A percentile compares a stretch with the other conserved stretches of the same genome.
Conservation (phyloP, 768 basidiomycete genomes). For the Chalciporus pseudorubinellus region DNA sequence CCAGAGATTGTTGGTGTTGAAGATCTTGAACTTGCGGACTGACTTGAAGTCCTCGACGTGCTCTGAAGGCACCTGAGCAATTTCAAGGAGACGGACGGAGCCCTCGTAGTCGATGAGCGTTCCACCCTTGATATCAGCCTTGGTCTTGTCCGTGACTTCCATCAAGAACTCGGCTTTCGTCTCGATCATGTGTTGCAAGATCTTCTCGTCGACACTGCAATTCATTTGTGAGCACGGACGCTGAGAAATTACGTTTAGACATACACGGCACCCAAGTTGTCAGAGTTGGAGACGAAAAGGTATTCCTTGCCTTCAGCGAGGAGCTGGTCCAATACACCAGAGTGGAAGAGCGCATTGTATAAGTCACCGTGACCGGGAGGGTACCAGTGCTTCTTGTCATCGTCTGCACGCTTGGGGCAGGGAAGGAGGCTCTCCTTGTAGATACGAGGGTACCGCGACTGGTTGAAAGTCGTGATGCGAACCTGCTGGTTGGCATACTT, state of each 20-base stretch:
- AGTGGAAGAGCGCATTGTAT: conserved; percentile 68
- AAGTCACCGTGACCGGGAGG: conserved; percentile 76
- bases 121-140: conserved; percentile 76
- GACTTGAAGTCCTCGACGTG: conserved; percentile 76
- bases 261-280: conserved; percentile 68
- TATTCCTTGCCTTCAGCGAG: conserved; percentile 72
- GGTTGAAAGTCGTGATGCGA: conserved; percentile 68
- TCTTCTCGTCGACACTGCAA: conserved; percentile 62
- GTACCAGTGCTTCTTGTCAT: conserved; percentile 73
- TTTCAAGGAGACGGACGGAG: conserved; percentile 64
- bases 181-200: conserved; percentile 65
- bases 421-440: conserved; percentile 67
- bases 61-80: conserved; percentile 71
- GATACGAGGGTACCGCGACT: conserved; percentile 73
- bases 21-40: conserved; percentile 77
- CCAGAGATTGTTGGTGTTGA: conserved; percentile 73
- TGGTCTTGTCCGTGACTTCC: conserved; percentile 83
- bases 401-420: conserved; percentile 51
- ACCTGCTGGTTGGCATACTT: conserved; percentile 80
- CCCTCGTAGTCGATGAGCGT: conserved; percentile 72
- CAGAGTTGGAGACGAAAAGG: conserved; percentile 76
- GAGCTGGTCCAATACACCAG: conserved; percentile 71
- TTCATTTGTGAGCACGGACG: conserved; percentile 1
- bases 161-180: conserved; percentile 64
- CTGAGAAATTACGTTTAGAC: conserved; percentile 10